phyloP scores from a whole-genome alignment of 2,329 filamentous ascomycete genomes.

The Monosporascus sp. region DNA sequence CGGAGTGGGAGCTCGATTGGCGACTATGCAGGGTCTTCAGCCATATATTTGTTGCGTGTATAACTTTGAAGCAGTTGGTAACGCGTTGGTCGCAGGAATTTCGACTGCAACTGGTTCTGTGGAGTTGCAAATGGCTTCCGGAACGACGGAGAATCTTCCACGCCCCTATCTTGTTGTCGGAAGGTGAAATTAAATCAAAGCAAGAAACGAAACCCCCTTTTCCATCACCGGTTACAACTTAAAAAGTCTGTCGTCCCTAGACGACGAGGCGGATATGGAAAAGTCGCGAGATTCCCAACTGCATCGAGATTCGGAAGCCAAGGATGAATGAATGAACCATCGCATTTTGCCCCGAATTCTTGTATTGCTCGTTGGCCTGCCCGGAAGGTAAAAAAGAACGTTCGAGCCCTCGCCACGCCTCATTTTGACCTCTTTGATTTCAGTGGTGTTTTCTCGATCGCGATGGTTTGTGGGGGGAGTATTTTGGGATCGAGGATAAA shows the following conservation, averaged over 20 bases:
- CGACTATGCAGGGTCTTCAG: too few species aligned
- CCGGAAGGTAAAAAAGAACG: neutral
- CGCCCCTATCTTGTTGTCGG: neutral
- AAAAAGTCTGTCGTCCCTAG: too few species aligned
- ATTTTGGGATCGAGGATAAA: slow-evolving; percentile 14
- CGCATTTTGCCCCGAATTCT: neutral
- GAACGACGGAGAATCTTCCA: neutral
- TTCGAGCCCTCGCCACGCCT: neutral
- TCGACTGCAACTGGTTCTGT: neutral
- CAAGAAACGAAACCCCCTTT: neutral
- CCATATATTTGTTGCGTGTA: too few species aligned
- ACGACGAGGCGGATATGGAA: too few species aligned
- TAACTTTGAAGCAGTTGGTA: too few species aligned
- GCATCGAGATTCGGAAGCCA: neutral
- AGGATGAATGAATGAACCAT: neutral
- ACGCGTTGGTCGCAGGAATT: neutral
- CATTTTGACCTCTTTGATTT: slow-evolving; percentile 3
- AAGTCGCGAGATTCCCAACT: neutral
- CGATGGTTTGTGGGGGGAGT: slow-evolving; percentile 7
- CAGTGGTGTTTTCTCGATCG: slow-evolving; percentile 14
- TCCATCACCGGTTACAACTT: too few species aligned
- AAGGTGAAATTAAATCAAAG: neutral
- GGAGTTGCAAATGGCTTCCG: neutral
- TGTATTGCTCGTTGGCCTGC: neutral
- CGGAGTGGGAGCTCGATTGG: too few species aligned